Conservation (phyloP, 176 grass and related monocot genomes). For the Avena sativa region DNA sequence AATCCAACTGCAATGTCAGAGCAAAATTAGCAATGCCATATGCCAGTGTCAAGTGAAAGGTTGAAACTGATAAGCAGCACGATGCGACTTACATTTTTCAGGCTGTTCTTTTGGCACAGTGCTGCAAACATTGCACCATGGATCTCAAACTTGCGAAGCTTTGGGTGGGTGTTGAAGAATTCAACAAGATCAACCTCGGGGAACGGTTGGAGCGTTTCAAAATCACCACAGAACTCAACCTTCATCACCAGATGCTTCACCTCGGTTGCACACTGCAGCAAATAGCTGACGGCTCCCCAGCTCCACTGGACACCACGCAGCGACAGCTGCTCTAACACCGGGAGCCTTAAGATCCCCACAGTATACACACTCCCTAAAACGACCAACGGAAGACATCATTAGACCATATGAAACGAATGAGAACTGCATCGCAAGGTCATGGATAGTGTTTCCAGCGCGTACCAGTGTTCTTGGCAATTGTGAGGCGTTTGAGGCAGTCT, state of each 20-base stretch:
- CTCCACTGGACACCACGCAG: constrained; percentile 92
- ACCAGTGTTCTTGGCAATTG: constrained; percentile 81
- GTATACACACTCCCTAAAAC: constrained; percentile 57
- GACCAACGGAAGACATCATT: neutral
- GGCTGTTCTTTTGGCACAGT: constrained; percentile 94
- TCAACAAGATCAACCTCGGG: constrained; percentile 87
- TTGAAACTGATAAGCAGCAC: neutral
- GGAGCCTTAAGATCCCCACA: constrained; percentile 66
- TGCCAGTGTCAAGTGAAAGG: neutral
- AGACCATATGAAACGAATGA: neutral
- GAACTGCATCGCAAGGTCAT: neutral
- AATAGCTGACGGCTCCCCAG: constrained; percentile 73
- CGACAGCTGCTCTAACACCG: constrained; percentile 62
- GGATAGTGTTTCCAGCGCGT: neutral
- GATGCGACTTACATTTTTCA: constrained; percentile 65
- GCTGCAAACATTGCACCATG: constrained; percentile 92
- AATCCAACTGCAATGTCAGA: constrained; percentile 70
- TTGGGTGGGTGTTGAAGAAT: constrained; percentile 86
- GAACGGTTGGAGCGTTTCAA: constrained; percentile 77
- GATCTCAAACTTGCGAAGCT: constrained; percentile 84
- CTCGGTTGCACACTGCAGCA: constrained; percentile 62
- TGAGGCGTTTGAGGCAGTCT: constrained; percentile 56
- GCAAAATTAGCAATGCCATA: constrained; percentile 8
- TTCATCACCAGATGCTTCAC: constrained; percentile 90
- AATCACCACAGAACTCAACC: constrained; percentile 88